phyloP scores from a whole-genome alignment of 2,329 filamentous ascomycete species.

The Fusarium hainanense region DNA sequence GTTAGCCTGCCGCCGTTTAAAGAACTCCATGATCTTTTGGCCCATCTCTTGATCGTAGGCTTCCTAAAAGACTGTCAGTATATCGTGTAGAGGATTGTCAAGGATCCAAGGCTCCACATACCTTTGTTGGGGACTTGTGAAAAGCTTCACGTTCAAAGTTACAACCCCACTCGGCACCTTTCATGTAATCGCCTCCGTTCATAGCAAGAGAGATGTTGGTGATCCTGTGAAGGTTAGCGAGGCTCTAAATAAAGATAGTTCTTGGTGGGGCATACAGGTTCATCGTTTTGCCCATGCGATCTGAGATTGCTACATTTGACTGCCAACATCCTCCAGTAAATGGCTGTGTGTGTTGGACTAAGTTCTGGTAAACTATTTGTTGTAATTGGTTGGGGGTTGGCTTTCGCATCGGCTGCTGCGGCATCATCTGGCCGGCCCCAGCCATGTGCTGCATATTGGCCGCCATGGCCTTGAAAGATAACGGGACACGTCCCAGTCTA shows the following conservation, averaged over 20 bases:
- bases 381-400: slow-evolving; percentile 49
- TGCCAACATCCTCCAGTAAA: slow-evolving; percentile 55
- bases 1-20: slow-evolving; percentile 62
- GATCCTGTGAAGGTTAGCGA: slow-evolving; percentile 53
- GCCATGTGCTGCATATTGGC: slow-evolving; percentile 69
- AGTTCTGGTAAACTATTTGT: slow-evolving; percentile 55
- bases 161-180: slow-evolving; percentile 57
- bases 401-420: slow-evolving; percentile 56
- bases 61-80: slow-evolving; percentile 52
- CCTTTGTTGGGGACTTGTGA: slow-evolving; percentile 60
- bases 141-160: slow-evolving; percentile 62
- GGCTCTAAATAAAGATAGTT: slow-evolving; percentile 11
- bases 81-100: background rate
- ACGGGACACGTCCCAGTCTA: slow-evolving; percentile 38
- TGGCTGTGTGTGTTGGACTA: slow-evolving; percentile 50
- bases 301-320: slow-evolving; percentile 50
- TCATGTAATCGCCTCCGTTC: slow-evolving; percentile 54
- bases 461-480: slow-evolving; percentile 63
- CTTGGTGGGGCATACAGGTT: slow-evolving; percentile 52
- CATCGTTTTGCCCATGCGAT: slow-evolving; percentile 57
- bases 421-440: slow-evolving; percentile 59
- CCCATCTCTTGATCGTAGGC: slow-evolving; percentile 62
- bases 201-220: slow-evolving; percentile 63
- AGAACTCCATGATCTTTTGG: slow-evolving; percentile 60
- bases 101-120: slow-evolving; percentile 41